Base-by-base conservation (phyloP, 306 rosid genomes). In the Prunus mongolica region DNA sequence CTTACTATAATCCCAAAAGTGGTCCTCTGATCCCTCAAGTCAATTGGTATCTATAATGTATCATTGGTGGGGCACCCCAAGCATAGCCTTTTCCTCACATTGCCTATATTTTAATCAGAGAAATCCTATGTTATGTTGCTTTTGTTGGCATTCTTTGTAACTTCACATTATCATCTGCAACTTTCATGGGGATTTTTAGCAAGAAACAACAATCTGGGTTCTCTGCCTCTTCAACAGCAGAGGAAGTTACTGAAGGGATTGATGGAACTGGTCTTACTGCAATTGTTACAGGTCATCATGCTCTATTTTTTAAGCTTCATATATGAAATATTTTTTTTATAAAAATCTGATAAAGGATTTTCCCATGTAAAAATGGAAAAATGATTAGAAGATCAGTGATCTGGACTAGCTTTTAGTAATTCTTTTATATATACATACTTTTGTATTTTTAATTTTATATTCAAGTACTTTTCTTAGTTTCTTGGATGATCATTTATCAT, bases 181-280 rank as follows among this genome's bases (percentile, higher is more conserved):
- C 13, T 6, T 67, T 49, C 12, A 91, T 91, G 89, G 65, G 93
- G 90, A 84, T 82, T 22, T 87, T 87, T 75, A 74, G 73, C 82
- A 85, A 60, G 22, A 86, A 83, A 76, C 89, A 91, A 1, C 55
- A 78, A 27, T 88, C 96, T 24, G 93, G 90, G 52, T 88, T 88
- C 81, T 87, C 88, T 11, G 73, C 81, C 6, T 78, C 88, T 75
- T 88, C 96, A 19, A 91, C 93, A 12, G 91, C 96, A 0, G 93
- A 85, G 67, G 79, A 88, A 58, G 96, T 88, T 72, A 88, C 96
- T 16, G 65, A 74, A 15, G 91, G 90, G 44, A 79, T 91, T 67
- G 80, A 87, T 81, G 96, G 87, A 10, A 75, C 22, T 72, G 93
- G 82, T 14, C 90, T 88, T 64, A 85, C 91, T 65, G 96, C 91